Evolutionary conservation across 305 asterid species (phyloP).

Genomic region (Rubia tinctorum): DNA sequence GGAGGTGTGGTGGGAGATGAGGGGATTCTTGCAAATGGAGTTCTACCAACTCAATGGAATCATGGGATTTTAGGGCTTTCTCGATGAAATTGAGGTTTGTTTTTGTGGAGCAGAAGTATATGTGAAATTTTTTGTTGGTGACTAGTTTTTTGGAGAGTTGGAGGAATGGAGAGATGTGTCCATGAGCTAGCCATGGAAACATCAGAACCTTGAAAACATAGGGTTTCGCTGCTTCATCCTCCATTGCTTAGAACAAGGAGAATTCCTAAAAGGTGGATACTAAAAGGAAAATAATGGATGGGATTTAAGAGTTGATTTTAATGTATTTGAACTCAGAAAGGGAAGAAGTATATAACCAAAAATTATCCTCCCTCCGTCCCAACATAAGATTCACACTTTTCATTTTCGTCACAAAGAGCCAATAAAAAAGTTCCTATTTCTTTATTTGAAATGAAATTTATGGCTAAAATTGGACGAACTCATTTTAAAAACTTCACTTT

Average conservation of each 20-base stretch:
- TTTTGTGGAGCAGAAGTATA: conserved; percentile 30
- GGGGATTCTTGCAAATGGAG: conserved; percentile 28
- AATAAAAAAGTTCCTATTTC: too few species aligned
- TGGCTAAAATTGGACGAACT: too few species aligned
- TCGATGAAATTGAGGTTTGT: conserved; percentile 30
- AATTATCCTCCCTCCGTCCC: too few species aligned
- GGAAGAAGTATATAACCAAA: too few species aligned
- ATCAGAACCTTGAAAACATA: conserved; percentile 20
- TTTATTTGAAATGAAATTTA: too few species aligned
- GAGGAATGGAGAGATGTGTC: conserved; percentile 39
- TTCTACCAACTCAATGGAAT: conserved; percentile 22
- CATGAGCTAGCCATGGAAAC: conserved; percentile 49
- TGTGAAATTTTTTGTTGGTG: conserved; percentile 16
- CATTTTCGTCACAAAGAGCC: too few species aligned
- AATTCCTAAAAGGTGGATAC: too few species aligned
- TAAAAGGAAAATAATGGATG: too few species aligned
- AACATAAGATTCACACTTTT: too few species aligned
- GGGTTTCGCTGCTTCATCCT: neutral
- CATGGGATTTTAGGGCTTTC: conserved; percentile 16
- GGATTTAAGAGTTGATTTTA: too few species aligned
- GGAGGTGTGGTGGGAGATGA: conserved; percentile 34
- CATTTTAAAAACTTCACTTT: too few species aligned
- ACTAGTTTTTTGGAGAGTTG: conserved; percentile 31
- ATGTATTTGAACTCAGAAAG: too few species aligned
- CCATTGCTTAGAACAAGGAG: neutral